Conservation (phyloP, 2,329 filamentous ascomycete species). For the Calonectria hongkongensis region DNA sequence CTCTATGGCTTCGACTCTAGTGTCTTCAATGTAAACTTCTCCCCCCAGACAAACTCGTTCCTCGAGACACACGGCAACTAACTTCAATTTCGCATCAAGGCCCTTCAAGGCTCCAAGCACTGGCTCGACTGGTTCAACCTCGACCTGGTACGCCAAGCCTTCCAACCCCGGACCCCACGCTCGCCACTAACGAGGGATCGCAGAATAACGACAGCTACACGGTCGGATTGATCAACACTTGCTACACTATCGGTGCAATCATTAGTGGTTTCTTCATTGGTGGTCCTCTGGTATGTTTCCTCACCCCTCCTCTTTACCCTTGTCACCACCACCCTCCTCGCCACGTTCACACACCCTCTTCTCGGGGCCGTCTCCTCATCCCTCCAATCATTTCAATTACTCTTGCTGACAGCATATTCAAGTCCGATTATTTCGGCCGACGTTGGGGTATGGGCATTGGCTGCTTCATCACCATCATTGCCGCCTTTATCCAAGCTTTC, state of each 20-base stretch:
- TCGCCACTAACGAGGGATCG: conserved; percentile 20
- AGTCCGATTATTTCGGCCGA: conserved; percentile 76
- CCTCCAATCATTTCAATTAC: neutral
- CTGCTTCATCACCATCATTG: conserved; percentile 78
- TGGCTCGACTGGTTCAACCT: conserved; percentile 80
- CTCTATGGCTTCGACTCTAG: conserved; percentile 85
- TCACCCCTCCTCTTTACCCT: neutral
- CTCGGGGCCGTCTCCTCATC: neutral
- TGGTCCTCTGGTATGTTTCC: conserved; percentile 70
- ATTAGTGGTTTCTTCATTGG: conserved; percentile 82
- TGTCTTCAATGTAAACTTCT: conserved; percentile 76
- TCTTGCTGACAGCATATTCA: conserved; percentile 46
- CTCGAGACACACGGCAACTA: conserved; percentile 10
- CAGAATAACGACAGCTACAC: conserved; percentile 65
- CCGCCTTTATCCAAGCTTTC: conserved; percentile 82
- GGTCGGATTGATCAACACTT: conserved; percentile 76
- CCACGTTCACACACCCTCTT: conserved; percentile 28
- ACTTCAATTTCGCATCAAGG: conserved; percentile 39
- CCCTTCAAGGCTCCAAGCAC: conserved; percentile 79
- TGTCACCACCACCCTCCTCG: conserved; percentile 9
- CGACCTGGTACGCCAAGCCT: conserved; percentile 56
- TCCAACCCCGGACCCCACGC: neutral
- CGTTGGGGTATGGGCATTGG: conserved; percentile 79
- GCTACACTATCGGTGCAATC: conserved; percentile 83
- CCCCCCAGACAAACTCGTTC: no score